Evolutionary conservation across 345 rosid genomes (phyloP).

Genomic region (Moricandia moricandioides): DNA sequence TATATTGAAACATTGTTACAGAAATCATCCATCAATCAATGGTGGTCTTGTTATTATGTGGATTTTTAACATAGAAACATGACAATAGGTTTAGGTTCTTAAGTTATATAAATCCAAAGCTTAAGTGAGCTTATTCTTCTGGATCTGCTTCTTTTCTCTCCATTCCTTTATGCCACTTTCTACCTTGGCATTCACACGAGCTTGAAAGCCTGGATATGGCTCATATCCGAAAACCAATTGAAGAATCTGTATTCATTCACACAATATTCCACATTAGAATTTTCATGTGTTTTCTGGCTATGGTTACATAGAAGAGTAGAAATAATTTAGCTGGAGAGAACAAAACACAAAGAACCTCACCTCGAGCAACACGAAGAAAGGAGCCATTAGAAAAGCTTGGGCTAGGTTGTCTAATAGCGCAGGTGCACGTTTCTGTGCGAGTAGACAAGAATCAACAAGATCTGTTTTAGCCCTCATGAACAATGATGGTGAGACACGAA

Average conservation of each 20-base stretch:
- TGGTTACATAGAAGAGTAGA: not conserved
- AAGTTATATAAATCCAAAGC: not conserved
- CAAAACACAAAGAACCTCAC: constrained; percentile 33
- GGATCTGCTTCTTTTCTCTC: constrained; percentile 43
- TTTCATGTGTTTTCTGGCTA: not conserved
- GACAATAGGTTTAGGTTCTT: not conserved
- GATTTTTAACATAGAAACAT: not conserved
- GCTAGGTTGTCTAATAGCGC: constrained; percentile 73
- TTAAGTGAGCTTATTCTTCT: constrained; percentile 41
- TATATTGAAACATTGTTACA: constrained; percentile 12
- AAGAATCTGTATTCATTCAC: constrained; percentile 49
- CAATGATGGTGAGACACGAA: not conserved
- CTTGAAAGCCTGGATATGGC: constrained; percentile 83
- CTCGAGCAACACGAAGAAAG: constrained; percentile 92
- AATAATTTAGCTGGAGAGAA: not conserved
- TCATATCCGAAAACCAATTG: constrained; percentile 59
- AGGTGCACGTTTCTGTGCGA: constrained; percentile 79
- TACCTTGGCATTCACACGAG: constrained; percentile 54
- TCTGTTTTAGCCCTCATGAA: constrained; percentile 5
- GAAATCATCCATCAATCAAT: constrained; percentile 4
- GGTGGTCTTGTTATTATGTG: not conserved
- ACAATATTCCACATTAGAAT: not conserved
- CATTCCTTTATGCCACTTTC: constrained; percentile 57
- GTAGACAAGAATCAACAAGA: constrained; percentile 1
- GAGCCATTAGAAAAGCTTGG: constrained; percentile 89